Conservation (phyloP, 2,329 filamentous ascomycete genomes). For the Hypoxylon sp. region DNA sequence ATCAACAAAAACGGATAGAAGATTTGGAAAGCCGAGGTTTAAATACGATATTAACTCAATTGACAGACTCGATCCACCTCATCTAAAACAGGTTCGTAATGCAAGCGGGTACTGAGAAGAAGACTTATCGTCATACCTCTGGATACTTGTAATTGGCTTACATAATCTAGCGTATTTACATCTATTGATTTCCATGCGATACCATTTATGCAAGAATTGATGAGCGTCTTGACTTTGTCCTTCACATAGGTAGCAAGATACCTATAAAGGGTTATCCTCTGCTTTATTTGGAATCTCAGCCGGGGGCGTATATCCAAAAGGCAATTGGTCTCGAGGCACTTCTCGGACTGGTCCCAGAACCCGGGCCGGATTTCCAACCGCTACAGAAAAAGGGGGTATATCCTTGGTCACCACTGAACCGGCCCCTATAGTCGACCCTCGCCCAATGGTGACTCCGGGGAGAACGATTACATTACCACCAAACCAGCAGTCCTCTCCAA, state of each 20-base stretch:
- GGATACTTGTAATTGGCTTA: neutral
- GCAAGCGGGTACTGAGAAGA: neutral
- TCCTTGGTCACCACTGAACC: constrained; percentile 85
- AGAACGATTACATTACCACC: constrained; percentile 79
- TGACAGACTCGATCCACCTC: no score
- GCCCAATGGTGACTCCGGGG: constrained; percentile 83
- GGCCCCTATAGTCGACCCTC: constrained; percentile 81
- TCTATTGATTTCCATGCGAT: no score
- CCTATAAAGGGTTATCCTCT: neutral
- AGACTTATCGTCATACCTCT: constrained; percentile 1
- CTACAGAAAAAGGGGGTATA: neutral
- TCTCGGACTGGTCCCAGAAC: neutral
- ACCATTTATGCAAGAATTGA: no score
- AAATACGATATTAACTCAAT: no score
- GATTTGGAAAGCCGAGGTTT: no score
- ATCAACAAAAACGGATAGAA: no score
- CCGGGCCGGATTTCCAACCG: neutral
- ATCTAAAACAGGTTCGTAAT: neutral
- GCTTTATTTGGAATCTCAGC: neutral
- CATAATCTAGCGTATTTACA: neutral
- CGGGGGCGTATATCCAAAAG: neutral
- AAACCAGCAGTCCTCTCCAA: constrained; percentile 87
- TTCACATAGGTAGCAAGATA: neutral
- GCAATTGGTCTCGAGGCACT: neutral
- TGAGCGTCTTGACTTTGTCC: no score